A percentile compares a stretch with the other conserved stretches of the same genome.
These are phyloP conservation scores for Hypoxylon sp. DNA, from an alignment of 2,329 filamentous ascomycete species.

Conservation along the genomic window DNA sequence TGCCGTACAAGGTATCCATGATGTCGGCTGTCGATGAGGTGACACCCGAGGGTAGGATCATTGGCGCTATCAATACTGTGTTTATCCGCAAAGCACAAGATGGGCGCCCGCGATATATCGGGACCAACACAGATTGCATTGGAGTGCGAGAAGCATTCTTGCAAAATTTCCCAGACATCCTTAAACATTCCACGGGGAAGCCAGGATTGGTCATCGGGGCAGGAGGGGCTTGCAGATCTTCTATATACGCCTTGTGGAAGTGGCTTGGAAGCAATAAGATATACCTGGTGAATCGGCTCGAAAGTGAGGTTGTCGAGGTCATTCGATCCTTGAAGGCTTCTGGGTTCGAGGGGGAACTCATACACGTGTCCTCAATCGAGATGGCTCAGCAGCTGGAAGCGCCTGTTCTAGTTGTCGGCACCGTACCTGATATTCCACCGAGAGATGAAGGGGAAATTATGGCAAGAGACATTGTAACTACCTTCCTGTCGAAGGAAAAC, in stretches of 20 bases:
- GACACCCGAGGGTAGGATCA: constrained; percentile 77
- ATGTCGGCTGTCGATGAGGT: constrained; percentile 79
- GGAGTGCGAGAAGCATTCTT: constrained; percentile 80
- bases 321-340: constrained; percentile 71
- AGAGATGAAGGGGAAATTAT: constrained; percentile 71
- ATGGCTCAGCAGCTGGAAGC: constrained; percentile 69
- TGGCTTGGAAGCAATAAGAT: constrained; percentile 76
- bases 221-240: constrained; percentile 81
- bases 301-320: constrained; percentile 74
- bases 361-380: constrained; percentile 71
- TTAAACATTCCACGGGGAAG: constrained; percentile 64
- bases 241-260: constrained; percentile 79
- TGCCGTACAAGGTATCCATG: constrained; percentile 86
- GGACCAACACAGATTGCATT: constrained; percentile 85
- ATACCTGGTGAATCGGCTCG: constrained; percentile 83
- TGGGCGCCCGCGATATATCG: constrained; percentile 69
- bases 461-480: constrained; percentile 68
- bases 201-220: constrained; percentile 82
- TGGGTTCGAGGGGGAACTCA: constrained; percentile 70
- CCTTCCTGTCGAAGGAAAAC: constrained; percentile 61
- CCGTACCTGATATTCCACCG: constrained; percentile 82
- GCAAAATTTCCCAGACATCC: constrained; percentile 63
- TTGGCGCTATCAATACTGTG: constrained; percentile 85
- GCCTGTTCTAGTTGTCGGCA: constrained; percentile 77
- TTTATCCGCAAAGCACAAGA: constrained; percentile 68